Conservation (phyloP, 805 yeast genomes). For the Kluyveromyces dobzhanskii region DNA sequence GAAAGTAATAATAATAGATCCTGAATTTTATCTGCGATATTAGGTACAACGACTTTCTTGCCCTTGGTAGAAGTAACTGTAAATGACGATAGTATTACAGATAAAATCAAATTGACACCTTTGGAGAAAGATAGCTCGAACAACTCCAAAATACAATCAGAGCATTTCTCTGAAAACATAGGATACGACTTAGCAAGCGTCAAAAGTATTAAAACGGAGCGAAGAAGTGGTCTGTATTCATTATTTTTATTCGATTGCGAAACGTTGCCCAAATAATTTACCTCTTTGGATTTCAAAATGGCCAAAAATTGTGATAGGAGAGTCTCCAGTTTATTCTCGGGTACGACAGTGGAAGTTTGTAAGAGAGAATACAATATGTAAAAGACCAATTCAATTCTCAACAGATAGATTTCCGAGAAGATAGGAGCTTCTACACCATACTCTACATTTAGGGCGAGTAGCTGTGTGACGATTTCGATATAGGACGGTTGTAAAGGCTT, state of each 20-base stretch:
- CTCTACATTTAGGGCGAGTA: constrained; percentile 44
- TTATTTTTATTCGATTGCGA: constrained; percentile 31
- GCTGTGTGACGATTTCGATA: constrained; percentile 34
- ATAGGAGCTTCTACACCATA: constrained; percentile 44
- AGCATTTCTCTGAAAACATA: constrained; percentile 37
- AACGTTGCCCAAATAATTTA: constrained; percentile 40
- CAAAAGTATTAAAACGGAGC: constrained; percentile 46
- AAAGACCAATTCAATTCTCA: constrained; percentile 62
- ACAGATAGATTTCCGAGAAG: constrained; percentile 45
- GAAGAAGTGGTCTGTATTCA: constrained; percentile 50
- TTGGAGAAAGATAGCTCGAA: constrained; percentile 57
- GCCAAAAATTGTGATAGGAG: constrained; percentile 20
- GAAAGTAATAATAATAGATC: constrained; percentile 58
- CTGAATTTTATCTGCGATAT: constrained; percentile 46
- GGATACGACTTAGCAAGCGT: constrained; percentile 35
- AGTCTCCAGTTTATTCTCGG: constrained; percentile 22
- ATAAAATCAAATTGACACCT: constrained; percentile 53
- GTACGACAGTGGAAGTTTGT: constrained; percentile 13
- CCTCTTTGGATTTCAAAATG: constrained; percentile 39
- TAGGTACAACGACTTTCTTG: constrained; percentile 27
- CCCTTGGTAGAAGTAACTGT: constrained; percentile 30
- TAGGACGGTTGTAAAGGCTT: constrained; percentile 28
- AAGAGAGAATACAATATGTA: constrained; percentile 29
- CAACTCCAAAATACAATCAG: constrained; percentile 45
- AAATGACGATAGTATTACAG: constrained; percentile 51